Evolutionary conservation across 2,329 filamentous ascomycete genomes (phyloP).

Genomic region (Colletotrichum magnum): DNA sequence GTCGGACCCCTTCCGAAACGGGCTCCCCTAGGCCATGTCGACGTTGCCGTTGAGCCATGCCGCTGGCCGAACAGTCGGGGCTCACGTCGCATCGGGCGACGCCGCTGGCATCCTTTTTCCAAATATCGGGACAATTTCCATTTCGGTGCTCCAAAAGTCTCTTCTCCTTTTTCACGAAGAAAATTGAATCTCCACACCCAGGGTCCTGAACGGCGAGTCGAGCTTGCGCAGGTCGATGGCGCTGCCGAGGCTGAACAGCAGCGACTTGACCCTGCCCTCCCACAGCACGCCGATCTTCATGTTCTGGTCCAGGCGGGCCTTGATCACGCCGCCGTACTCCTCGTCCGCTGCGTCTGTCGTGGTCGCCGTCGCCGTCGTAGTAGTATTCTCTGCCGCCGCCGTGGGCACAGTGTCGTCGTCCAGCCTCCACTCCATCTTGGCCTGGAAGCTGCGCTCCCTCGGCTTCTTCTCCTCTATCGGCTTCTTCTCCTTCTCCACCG

Average conservation of each 20-base stretch:
- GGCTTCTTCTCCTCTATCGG: slow-evolving; percentile 29
- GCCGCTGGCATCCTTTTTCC: not conserved
- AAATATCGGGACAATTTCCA: not conserved
- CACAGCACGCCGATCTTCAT: slow-evolving; percentile 88
- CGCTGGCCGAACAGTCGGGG: not conserved
- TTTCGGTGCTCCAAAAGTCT: not conserved
- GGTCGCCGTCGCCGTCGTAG: too few species aligned
- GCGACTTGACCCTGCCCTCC: slow-evolving; percentile 93
- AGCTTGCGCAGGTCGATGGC: slow-evolving; percentile 83
- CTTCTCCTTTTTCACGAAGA: slow-evolving; percentile 71
- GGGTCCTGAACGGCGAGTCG: slow-evolving; percentile 82
- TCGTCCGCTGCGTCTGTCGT: slow-evolving; percentile 52
- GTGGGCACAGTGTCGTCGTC: slow-evolving; percentile 54
- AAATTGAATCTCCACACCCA: slow-evolving; percentile 87
- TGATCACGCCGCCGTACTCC: slow-evolving; percentile 87
- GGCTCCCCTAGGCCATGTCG: not conserved
- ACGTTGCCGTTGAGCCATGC: not conserved
- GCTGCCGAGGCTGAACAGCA: slow-evolving; percentile 92
- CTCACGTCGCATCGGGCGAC: slow-evolving; percentile 23
- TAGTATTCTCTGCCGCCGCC: too few species aligned
- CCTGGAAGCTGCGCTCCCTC: slow-evolving; percentile 63
- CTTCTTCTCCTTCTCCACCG: not conserved
- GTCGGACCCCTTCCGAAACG: not conserved
- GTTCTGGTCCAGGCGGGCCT: slow-evolving; percentile 90
- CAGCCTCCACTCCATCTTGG: slow-evolving; percentile 66